Conservation (phyloP, 2,329 filamentous ascomycete genomes). For the Penicillium frequentans region DNA sequence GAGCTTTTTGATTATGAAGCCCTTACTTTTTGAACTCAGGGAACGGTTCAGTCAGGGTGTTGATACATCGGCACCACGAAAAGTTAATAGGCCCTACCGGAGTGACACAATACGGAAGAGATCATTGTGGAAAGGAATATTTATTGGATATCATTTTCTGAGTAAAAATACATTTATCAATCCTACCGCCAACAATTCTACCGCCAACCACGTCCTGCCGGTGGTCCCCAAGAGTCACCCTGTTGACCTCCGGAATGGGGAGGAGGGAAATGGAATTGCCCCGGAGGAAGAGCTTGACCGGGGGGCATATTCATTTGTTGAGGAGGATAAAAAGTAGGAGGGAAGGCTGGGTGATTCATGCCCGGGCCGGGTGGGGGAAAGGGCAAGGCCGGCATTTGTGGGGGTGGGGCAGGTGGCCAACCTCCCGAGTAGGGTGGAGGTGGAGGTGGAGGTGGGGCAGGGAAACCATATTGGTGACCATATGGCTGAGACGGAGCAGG, state of each 20-base stretch:
- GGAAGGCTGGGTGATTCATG: constrained; percentile 22
- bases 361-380: constrained; percentile 18
- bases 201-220: constrained; percentile 15
- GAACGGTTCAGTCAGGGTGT: too few relatives aligned
- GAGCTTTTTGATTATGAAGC: too few relatives aligned
- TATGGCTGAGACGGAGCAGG: constrained; percentile 5
- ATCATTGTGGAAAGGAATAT: too few relatives aligned
- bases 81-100: too few relatives aligned
- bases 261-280: constrained; percentile 34
- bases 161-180: not conserved
- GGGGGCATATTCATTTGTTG: constrained; percentile 19
- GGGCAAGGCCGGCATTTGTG: constrained; percentile 26
- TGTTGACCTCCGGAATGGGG: constrained; percentile 28
- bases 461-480: constrained; percentile 12
- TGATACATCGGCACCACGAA: too few relatives aligned
- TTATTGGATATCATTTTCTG: not conserved
- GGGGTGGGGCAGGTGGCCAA: constrained; percentile 38
- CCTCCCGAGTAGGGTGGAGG: constrained; percentile 32
- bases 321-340: constrained; percentile 26
- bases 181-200: constrained; percentile 14
- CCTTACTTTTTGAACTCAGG: too few relatives aligned
- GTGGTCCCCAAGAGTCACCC: constrained; percentile 21
- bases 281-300: constrained; percentile 28
- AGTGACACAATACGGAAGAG: not conserved
- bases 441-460: constrained; percentile 27